These are phyloP conservation scores for Colletotrichum camelliae DNA, from an alignment of 2,329 filamentous ascomycete species.

Conservation along the genomic window DNA sequence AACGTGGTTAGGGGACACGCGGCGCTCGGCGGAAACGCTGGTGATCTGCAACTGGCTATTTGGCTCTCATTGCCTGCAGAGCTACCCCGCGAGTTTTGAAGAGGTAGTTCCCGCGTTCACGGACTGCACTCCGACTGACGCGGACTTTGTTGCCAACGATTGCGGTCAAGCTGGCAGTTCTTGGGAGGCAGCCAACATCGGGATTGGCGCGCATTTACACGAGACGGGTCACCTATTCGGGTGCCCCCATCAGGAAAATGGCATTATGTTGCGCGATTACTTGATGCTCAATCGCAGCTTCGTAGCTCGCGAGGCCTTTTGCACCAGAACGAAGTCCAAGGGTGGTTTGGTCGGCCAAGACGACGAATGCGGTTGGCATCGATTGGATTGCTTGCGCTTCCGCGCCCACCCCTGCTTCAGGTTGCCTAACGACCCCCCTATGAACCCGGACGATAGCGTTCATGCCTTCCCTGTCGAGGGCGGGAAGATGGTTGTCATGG, in stretches of 20 bases:
- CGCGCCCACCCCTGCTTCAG: conserved; percentile 90
- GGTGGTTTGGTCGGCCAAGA: conserved; percentile 76
- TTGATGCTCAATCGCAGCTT: conserved; percentile 85
- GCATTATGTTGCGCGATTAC: conserved; percentile 93
- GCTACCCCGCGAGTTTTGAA: conserved; percentile 87
- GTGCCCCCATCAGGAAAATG: conserved; percentile 85
- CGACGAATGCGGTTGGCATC: conserved; percentile 92
- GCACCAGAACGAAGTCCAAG: conserved; percentile 83
- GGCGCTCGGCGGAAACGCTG: conserved; percentile 76
- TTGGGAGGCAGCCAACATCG: conserved; percentile 95
- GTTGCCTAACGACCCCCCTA: conserved; percentile 74
- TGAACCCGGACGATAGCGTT: conserved; percentile 74
- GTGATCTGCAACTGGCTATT: conserved; percentile 81
- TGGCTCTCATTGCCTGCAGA: conserved; percentile 89
- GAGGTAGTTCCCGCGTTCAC: conserved; percentile 89
- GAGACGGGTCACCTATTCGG: conserved; percentile 91
- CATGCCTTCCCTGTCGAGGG: conserved; percentile 87
- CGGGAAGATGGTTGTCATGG: conserved; percentile 76
- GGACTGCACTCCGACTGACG: conserved; percentile 90
- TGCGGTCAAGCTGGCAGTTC: conserved; percentile 86
- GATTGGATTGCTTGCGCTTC: conserved; percentile 87
- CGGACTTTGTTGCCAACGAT: conserved; percentile 80
- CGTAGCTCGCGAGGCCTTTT: conserved; percentile 80
- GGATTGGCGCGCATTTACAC: conserved; percentile 91
- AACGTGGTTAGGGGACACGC: conserved; percentile 81